Base-by-base conservation (phyloP, 345 rosid genomes). In the Melaleuca alternifolia region DNA sequence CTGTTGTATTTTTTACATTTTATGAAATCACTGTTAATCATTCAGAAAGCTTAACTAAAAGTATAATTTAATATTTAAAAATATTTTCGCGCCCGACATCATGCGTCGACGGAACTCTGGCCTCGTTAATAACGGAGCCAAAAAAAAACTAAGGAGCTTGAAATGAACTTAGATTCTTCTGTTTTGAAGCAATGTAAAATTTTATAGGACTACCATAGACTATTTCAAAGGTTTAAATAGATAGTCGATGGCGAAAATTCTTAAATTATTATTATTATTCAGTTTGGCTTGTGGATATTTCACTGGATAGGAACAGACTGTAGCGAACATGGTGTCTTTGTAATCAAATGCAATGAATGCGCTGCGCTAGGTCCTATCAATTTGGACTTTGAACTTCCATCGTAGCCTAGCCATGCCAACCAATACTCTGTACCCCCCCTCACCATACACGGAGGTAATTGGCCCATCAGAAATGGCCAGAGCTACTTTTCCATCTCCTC, bases 141-240 rank as follows among this genome's bases (percentile, higher is more conserved):
- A 7, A 28, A 1, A 62, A 30, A 30, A 30, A 30, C 30, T 15
- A 15, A 6, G 4, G 21, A 13, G 24, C 1, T 33, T 33, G 24
- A 71, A 10, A 33, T 18, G 24, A 33, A 65, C 1, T 9, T 9
- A 5, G 9, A 13, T 4, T 51, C 6, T 23, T 11, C 1, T 54
- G 26, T 23, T 54, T 54, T 9, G n/a, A 54, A 8, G 23, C 23
- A 23, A 54, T 9, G 59, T 4, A 54, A 18, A 71, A 71, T 71
- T 18, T 33, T 9, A 6, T 71, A 0, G 11, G 1, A 37, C 0
- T 14, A 33, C 30, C 14, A 1, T 30, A 15, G 30, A 71, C 9
- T 3, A 0, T 71, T 71, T 10, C 2, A 18, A 1, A 33, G 9
- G 1, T 0, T 18, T 18, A 33, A 2, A 1, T 0, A 1, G 3